Evolutionary conservation across 169 alveolate species (phyloP).

Genomic region (Cryptosporidium xiaoi): DNA sequence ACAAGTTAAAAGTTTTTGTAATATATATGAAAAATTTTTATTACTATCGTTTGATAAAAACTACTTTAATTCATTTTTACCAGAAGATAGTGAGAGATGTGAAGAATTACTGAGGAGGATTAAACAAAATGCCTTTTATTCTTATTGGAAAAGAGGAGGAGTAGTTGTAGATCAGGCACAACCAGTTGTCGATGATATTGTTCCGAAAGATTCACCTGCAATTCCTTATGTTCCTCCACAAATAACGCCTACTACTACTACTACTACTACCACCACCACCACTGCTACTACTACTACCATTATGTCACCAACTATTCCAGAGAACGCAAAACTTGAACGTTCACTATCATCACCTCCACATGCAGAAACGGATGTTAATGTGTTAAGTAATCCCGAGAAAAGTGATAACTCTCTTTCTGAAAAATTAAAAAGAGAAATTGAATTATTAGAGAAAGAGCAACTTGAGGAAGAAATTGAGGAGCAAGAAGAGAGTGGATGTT

Average conservation of each 20-base stretch:
- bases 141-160: slow-evolving; percentile 75
- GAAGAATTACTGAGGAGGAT: slow-evolving; percentile 71
- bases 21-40: slow-evolving; percentile 13
- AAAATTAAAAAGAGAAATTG: neutral
- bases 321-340: neutral
- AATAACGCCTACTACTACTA: no score
- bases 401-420: neutral
- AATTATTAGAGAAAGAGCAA: neutral
- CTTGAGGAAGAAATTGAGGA: neutral
- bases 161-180: slow-evolving; percentile 76
- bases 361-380: slow-evolving; percentile 25
- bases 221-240: no score
- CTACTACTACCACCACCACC: no score
- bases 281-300: no score
- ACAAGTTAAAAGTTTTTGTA: slow-evolving; percentile 34
- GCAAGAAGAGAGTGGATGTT: neutral
- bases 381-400: slow-evolving; percentile 15
- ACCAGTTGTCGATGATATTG: slow-evolving; percentile 76
- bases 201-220: slow-evolving; percentile 70
- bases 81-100: slow-evolving; percentile 54
- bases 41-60: slow-evolving; percentile 6
- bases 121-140: slow-evolving; percentile 71
- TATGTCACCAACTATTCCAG: no score
- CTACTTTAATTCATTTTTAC: slow-evolving; percentile 40
- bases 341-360: neutral